phyloP scores from a whole-genome alignment of 441 rosid species.

The Gossypium laxum region DNA sequence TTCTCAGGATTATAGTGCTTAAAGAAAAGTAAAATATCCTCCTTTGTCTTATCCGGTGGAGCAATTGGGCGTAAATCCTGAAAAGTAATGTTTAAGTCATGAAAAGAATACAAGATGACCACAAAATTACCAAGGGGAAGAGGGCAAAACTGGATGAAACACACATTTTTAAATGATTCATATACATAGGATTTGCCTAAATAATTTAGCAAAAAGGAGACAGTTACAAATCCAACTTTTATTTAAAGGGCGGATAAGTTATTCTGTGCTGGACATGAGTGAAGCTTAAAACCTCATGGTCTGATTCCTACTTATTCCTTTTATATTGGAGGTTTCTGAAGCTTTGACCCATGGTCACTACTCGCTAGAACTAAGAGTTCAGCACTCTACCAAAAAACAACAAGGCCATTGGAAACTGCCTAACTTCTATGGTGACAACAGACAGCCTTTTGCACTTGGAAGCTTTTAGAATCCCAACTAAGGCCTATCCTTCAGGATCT shows the following conservation, averaged over 20 bases:
- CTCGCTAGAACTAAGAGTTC: background rate
- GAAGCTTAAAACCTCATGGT: background rate
- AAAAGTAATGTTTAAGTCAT: conserved; percentile 9
- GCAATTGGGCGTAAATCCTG: conserved; percentile 36
- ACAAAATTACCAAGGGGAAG: background rate
- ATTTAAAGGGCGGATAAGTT: background rate
- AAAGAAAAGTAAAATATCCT: conserved; percentile 41
- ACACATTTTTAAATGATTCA: background rate
- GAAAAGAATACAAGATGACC: background rate
- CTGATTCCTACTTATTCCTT: background rate
- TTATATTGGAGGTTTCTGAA: background rate
- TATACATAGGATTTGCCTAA: background rate
- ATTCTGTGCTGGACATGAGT: background rate
- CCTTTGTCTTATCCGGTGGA: conserved; percentile 36
- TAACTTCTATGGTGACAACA: background rate
- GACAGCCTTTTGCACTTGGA: background rate
- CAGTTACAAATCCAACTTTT: background rate
- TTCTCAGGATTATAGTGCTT: conserved; percentile 46
- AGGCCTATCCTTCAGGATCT: background rate
- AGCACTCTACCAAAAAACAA: background rate
- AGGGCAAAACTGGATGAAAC: background rate
- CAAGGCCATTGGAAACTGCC: background rate
- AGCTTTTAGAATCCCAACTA: background rate
- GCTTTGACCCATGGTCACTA: background rate
- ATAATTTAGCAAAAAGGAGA: background rate